phyloP scores from a whole-genome alignment of 2,329 filamentous ascomycete genomes.

The Shiraia sp. region DNA sequence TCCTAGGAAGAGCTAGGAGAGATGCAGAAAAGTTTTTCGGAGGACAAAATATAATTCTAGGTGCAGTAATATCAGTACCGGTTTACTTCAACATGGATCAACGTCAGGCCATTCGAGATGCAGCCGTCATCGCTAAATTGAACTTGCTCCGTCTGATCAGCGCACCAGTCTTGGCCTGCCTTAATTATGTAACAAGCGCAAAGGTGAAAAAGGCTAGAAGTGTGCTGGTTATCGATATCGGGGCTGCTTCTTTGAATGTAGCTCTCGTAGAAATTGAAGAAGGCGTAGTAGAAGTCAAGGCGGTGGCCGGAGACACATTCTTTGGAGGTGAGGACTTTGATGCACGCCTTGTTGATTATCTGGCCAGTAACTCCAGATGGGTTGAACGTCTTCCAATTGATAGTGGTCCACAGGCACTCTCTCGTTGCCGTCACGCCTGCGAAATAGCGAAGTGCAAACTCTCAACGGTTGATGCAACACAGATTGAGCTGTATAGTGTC shows the following conservation, averaged over 20 bases:
- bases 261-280: slow-evolving; percentile 42
- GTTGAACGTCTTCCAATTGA: not conserved
- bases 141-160: slow-evolving; percentile 91
- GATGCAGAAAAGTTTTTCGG: slow-evolving; percentile 73
- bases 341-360: slow-evolving; percentile 89
- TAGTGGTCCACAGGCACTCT: slow-evolving; percentile 82
- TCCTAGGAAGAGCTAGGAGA: slow-evolving; percentile 78
- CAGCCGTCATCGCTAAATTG: slow-evolving; percentile 81
- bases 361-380: slow-evolving; percentile 93
- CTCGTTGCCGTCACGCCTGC: slow-evolving; percentile 95
- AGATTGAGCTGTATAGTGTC: slow-evolving; percentile 92
- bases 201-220: slow-evolving; percentile 4
- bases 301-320: slow-evolving; percentile 58
- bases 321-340: slow-evolving; percentile 96
- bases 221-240: slow-evolving; percentile 14
- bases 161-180: slow-evolving; percentile 87
- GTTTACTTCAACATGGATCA: slow-evolving; percentile 96
- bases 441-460: slow-evolving; percentile 85
- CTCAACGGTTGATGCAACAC: slow-evolving; percentile 80
- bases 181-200: slow-evolving; percentile 73
- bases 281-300: slow-evolving; percentile 86
- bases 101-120: slow-evolving; percentile 56
- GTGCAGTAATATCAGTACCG: slow-evolving; percentile 85
- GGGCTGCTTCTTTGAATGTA: slow-evolving; percentile 14
- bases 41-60: slow-evolving; percentile 68